Base-by-base conservation (phyloP, 2,329 filamentous ascomycete species). In the Mycosphaerella arachidis region DNA sequence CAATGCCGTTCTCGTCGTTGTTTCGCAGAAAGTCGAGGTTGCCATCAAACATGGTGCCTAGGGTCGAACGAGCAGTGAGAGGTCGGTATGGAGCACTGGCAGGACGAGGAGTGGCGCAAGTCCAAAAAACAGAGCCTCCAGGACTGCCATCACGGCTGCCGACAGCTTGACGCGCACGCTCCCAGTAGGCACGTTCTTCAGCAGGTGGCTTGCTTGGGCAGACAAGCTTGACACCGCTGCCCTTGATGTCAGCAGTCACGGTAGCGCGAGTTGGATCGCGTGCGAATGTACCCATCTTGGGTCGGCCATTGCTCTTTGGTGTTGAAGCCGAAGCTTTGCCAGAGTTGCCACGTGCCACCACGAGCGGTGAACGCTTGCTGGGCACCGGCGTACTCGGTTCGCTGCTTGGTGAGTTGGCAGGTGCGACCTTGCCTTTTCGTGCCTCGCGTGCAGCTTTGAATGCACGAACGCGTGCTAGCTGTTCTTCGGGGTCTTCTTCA, bases 1-100 rank as follows among this genome's bases (percentile, higher is more conserved):
- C 75, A 45, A 80, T 78, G 35, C 82, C 81, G 24, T 76, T 79
- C 65, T 86, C 83, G 63, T 84, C 78, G 8, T 89, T 87, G 10
- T 83, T 84, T 66, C 92, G 84, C 63, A 93, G 89, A 70, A 92
- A 88, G 55, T 88, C 84, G 37, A 72, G 60, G 52, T 72, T 72
- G 51, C 71, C 71, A 40, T 72, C 64, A 53, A 73, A 73, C 68
- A 71, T 71, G 2, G 67, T 69, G 18, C 67, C 66, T 0, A 73
- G 65, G 12, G 71, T 73, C 7, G 67, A 70, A 43, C 69, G 66
- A n/a, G 70, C 68, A n/a, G 71, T 73, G 53, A 72, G 67, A 1
- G 71, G 70, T 16, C 69, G 65, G 20, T 59, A 58, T 24, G 67
- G 68, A 52, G 63, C 59, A 33, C 60, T 62, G 12, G 64, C 59